phyloP scores from a whole-genome alignment of 2,329 filamentous ascomycete genomes.

The Arthroderma uncinatum region DNA sequence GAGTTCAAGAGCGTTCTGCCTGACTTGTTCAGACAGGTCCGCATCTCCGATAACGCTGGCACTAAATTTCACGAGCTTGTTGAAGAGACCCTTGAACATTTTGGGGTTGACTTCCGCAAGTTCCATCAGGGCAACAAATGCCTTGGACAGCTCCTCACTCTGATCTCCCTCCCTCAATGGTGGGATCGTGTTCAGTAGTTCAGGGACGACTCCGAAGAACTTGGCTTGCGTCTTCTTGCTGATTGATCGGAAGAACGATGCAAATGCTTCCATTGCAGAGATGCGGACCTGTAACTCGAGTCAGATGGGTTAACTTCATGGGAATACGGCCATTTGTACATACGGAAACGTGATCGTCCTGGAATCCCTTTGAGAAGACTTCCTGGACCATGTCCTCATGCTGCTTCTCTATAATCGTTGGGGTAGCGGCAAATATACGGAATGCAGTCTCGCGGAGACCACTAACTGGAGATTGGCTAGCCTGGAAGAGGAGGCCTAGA shows the following conservation, averaged over 20 bases:
- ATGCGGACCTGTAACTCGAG: constrained; percentile 61
- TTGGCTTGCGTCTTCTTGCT: constrained; percentile 78
- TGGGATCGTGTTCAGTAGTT: constrained; percentile 86
- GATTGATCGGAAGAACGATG: constrained; percentile 86
- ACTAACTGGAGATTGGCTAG: constrained; percentile 74
- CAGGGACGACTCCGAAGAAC: constrained; percentile 76
- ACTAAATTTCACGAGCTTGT: constrained; percentile 82
- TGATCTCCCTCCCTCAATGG: constrained; percentile 87
- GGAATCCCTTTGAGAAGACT: constrained; percentile 86
- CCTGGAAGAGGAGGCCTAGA: constrained; percentile 71
- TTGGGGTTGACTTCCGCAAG: constrained; percentile 87
- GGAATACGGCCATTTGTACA: constrained; percentile 4
- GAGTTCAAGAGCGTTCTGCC: constrained; percentile 89
- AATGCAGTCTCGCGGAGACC: constrained; percentile 86
- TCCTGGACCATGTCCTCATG: constrained; percentile 82
- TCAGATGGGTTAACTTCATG: constrained; percentile 11
- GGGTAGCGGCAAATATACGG: constrained; percentile 88
- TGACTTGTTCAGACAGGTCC: constrained; percentile 75
- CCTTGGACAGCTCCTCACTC: constrained; percentile 81
- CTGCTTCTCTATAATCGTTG: constrained; percentile 89
- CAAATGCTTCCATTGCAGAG: constrained; percentile 91
- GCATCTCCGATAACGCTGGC: constrained; percentile 93
- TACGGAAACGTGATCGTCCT: constrained; percentile 72
- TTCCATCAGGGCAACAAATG: constrained; percentile 82
- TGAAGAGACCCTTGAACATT: constrained; percentile 96